Evolutionary conservation across 148 eudicot species (phyloP).

Genomic region (Fagopyrum tataricum): DNA sequence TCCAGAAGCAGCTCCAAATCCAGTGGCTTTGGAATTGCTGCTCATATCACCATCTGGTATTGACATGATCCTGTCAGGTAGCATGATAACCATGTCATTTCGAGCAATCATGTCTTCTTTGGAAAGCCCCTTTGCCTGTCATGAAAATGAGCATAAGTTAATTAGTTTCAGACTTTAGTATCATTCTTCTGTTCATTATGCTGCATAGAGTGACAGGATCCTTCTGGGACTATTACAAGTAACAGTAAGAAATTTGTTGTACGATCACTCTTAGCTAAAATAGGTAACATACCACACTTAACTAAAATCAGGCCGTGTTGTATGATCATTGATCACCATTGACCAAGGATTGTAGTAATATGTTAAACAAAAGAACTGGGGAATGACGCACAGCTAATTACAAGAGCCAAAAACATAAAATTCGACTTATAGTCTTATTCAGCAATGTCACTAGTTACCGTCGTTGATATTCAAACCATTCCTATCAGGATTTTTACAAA

Average conservation of each 20-base stretch:
- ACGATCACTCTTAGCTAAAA: no score
- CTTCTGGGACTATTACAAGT: neutral
- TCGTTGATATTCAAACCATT: neutral
- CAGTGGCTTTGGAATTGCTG: constrained; percentile 34
- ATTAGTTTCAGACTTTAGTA: neutral
- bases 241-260: neutral
- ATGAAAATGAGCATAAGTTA: neutral
- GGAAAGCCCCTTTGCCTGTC: constrained; percentile 73
- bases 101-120: constrained; percentile 69
- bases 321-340: no score
- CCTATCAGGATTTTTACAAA: neutral
- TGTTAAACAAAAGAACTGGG: neutral
- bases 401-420: neutral
- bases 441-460: no score
- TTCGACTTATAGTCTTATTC: no score
- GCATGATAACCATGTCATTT: constrained; percentile 65
- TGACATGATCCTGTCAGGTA: constrained; percentile 68
- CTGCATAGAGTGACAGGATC: neutral
- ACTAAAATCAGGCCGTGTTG: no score
- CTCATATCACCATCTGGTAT: constrained; percentile 60
- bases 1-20: constrained; percentile 38
- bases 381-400: neutral
- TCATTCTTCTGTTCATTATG: neutral
- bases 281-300: no score
- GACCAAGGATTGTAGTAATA: no score